Percentiles rank a stretch among this genome's conserved stretches.
Evolutionary conservation across 2,329 filamentous ascomycete genomes (phyloP).

Genomic region (Blumeriella jaapii): DNA sequence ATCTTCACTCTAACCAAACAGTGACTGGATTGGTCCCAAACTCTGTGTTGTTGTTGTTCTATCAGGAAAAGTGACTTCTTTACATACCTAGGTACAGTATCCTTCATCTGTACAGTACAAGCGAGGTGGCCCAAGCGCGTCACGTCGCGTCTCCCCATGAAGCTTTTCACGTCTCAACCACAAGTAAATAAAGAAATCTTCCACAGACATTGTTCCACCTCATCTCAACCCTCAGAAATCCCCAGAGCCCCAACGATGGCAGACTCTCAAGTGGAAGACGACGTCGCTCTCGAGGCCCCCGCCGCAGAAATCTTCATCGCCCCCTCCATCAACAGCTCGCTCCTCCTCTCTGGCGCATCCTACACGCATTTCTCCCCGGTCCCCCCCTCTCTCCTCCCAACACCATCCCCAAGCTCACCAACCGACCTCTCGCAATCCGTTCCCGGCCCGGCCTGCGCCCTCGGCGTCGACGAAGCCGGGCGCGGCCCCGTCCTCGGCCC

Average conservation of each 20-base stretch:
- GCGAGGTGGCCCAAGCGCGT: background rate
- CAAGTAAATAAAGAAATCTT: too few species aligned
- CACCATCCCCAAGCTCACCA: constrained; percentile 10
- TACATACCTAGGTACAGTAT: too few species aligned
- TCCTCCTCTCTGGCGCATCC: constrained; percentile 51
- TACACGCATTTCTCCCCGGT: constrained; percentile 63
- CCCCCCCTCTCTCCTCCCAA: constrained; percentile 45
- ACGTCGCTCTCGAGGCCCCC: constrained; percentile 27
- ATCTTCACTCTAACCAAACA: too few species aligned
- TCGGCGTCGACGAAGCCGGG: constrained; percentile 90
- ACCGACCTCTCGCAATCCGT: constrained; percentile 22
- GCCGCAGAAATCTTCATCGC: constrained; percentile 43
- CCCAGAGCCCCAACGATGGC: constrained; percentile 26
- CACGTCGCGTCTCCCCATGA: background rate
- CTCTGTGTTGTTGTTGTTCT: too few species aligned
- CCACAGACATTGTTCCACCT: background rate
- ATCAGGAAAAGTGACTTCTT: too few species aligned
- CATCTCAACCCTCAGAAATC: background rate
- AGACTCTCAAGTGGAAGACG: constrained; percentile 25
- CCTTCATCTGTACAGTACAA: too few species aligned
- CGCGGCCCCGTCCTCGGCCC: constrained; percentile 84
- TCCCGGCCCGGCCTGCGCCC: constrained; percentile 50
- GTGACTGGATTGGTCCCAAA: too few species aligned
- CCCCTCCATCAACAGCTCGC: constrained; percentile 50
- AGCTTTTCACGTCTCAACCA: too few species aligned